Conservation (phyloP, 2,329 filamentous ascomycete species). For the Epichloe glyceriae region DNA sequence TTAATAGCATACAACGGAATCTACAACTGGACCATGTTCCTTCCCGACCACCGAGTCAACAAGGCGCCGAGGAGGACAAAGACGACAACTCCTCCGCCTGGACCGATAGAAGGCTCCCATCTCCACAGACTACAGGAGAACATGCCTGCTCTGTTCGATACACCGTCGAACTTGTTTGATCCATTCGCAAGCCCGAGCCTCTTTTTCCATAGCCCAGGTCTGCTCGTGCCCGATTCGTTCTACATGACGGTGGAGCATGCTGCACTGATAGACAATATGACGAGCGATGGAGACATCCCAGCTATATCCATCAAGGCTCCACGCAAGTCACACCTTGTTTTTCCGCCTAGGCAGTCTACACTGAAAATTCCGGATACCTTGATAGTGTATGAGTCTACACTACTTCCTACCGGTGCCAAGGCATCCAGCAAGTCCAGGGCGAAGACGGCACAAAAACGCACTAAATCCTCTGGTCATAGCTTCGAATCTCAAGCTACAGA, state of each 20-base stretch:
- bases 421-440: background rate
- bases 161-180: conserved; percentile 41
- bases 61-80: conserved; percentile 10
- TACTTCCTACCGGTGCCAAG: conserved; percentile 11
- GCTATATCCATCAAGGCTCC: conserved; percentile 15
- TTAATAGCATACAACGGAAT: conserved; percentile 45
- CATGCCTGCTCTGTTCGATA: conserved; percentile 31
- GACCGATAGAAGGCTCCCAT: conserved; percentile 20
- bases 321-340: conserved; percentile 30
- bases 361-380: conserved; percentile 37
- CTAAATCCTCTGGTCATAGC: conserved; percentile 23
- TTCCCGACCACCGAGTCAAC: conserved; percentile 38
- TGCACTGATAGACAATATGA: conserved; percentile 13
- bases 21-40: conserved; percentile 51
- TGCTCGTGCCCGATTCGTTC: conserved; percentile 34
- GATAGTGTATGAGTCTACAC: conserved; percentile 30
- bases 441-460: conserved; percentile 10
- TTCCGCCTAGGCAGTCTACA: conserved; percentile 33
- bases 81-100: conserved; percentile 7
- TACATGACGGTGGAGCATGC: conserved; percentile 19
- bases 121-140: conserved; percentile 24
- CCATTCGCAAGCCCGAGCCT: conserved; percentile 45
- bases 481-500: conserved; percentile 34
- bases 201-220: conserved; percentile 42
- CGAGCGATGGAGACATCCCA: conserved; percentile 9